A percentile compares a stretch with the other conserved stretches of the same genome.
These are phyloP conservation scores for Lodderomyces metapsilosis DNA, from an alignment of 1,139 yeast genomes.

Conservation along the genomic window DNA sequence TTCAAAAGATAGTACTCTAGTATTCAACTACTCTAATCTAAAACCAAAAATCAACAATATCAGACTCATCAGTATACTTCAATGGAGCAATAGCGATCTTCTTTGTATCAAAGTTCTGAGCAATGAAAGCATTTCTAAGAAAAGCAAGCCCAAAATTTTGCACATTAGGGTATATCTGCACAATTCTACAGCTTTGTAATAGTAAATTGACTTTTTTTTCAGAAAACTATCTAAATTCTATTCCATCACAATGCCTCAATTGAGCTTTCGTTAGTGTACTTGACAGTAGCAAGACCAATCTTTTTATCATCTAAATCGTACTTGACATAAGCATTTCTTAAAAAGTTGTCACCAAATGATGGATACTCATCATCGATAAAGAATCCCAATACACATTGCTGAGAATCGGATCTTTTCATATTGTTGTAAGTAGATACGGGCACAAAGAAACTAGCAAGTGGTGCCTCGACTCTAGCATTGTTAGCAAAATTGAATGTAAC, in stretches of 20 bases:
- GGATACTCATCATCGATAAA: constrained; percentile 3
- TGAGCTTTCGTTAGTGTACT: background rate
- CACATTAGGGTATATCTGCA: background rate
- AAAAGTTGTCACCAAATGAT: constrained; percentile 34
- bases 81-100: constrained; percentile 8
- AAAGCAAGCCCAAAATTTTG: constrained; percentile 32
- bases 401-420: constrained; percentile 5
- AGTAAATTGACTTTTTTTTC: too few species aligned
- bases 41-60: constrained; percentile 9
- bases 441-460: constrained; percentile 19
- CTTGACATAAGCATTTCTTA: constrained; percentile 41
- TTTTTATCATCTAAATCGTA: constrained; percentile 17
- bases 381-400: constrained; percentile 12
- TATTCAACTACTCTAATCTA: background rate
- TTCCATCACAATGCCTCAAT: background rate
- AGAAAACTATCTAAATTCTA: too few species aligned
- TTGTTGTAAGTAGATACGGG: constrained; percentile 8
- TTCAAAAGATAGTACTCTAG: too few species aligned
- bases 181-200: background rate
- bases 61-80: constrained; percentile 1
- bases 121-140: constrained; percentile 41
- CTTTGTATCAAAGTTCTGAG: constrained; percentile 19
- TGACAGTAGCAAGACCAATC: constrained; percentile 8
- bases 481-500: constrained; percentile 28
- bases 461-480: constrained; percentile 30